A percentile compares a stretch with the other conserved stretches of the same genome.
Evolutionary conservation across 2,329 filamentous ascomycete species (phyloP).

Genomic region (Ciborinia camelliae): DNA sequence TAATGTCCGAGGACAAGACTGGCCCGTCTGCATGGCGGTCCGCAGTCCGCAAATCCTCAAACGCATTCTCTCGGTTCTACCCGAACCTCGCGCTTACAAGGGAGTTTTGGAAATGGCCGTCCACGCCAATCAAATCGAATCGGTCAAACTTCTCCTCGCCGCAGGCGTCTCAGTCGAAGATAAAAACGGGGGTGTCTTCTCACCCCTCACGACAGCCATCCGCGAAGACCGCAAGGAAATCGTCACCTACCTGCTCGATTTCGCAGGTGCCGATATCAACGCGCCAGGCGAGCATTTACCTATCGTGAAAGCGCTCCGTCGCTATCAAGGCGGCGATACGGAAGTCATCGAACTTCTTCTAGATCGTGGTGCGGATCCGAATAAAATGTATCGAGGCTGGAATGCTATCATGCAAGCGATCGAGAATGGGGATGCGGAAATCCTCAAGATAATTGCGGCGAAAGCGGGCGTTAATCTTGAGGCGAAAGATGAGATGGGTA

Average conservation of each 20-base stretch:
- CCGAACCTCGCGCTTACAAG: constrained; percentile 59
- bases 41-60: constrained; percentile 57
- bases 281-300: constrained; percentile 67
- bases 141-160: constrained; percentile 51
- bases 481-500: constrained; percentile 52
- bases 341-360: constrained; percentile 62
- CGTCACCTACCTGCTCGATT: constrained; percentile 57
- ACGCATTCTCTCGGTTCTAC: constrained; percentile 54
- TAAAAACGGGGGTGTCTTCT: constrained; percentile 70
- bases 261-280: constrained; percentile 62
- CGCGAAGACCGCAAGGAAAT: constrained; percentile 61
- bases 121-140: constrained; percentile 62
- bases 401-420: constrained; percentile 63
- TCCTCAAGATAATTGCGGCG: constrained; percentile 51
- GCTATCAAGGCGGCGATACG: constrained; percentile 53
- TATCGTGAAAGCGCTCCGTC: constrained; percentile 65
- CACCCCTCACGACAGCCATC: constrained; percentile 63
- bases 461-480: constrained; percentile 51
- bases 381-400: constrained; percentile 64
- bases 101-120: constrained; percentile 67
- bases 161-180: constrained; percentile 60
- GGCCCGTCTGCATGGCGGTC: constrained; percentile 69
- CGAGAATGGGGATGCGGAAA: constrained; percentile 57
- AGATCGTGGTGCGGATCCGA: constrained; percentile 62
- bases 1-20: constrained; percentile 62